Base-by-base conservation (phyloP, 805 yeast genomes). In the Wickerhamomyces tratensis region DNA sequence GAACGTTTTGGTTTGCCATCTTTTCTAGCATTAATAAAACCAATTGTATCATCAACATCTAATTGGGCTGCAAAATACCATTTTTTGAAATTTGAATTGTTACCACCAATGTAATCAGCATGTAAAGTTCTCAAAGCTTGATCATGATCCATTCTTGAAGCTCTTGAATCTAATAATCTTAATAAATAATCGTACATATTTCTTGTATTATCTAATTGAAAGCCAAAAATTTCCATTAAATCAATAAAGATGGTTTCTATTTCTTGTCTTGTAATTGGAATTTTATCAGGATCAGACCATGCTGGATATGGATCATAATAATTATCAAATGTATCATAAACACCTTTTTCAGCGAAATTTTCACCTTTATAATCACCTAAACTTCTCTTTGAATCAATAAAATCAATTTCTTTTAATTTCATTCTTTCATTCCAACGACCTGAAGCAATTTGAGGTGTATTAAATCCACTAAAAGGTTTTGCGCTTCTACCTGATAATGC, bases 401-500 rank as follows among this genome's bases (percentile, higher is more conserved):
- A 29, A 52, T 31, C 57, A 27, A 53, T 62, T 11, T 69, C 64
- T 33, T 60, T 41, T 26, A 52, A 49, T 37, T 61, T 65, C 38
- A 65, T 48, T 41, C 50, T 43, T 30, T 70, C 71, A 41, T 63
- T 64, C 73, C 76, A 69, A 38, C 74, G 82, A 7, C 86, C 88
- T 62, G 85, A 86, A 2, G 95, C 85, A 58, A 86, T 76, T 57
- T 86, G 86, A 40, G 95, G 95, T 51, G 87, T 85, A 65, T 87
- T 95, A 91, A 88, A 87, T 37, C 96, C 96, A 47, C 96, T 95
- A 54, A 85, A 87, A 0, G 95, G 93, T 64, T 76, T 73, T 7
- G 78, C 52, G 37, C 61, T 57, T 42, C 52, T 44, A 11, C 56
- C 63, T 8, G 60, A 57, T 27, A 58, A 41, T 8, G 63, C 62